Evolutionary conservation across 23 red algal genomes (phyloP).

Genomic region (Gracilaria domingensis): DNA sequence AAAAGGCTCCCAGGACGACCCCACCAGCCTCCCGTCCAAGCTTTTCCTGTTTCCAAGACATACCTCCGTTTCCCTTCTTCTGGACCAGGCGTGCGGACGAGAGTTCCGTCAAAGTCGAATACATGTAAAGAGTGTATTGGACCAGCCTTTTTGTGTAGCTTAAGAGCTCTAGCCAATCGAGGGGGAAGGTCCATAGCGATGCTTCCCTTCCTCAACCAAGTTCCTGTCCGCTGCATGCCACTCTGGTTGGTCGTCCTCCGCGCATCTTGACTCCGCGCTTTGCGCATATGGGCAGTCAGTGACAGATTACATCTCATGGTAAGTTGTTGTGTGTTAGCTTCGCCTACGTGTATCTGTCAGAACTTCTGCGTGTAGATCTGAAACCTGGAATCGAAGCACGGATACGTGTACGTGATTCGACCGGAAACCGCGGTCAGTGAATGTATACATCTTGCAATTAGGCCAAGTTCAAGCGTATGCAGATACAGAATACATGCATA

Average conservation of each 20-base stretch:
- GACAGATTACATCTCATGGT: no score
- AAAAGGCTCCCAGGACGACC: constrained; percentile 36
- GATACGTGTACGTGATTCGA: no score
- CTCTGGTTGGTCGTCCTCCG: background rate
- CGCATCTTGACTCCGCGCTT: background rate
- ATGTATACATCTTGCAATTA: background rate
- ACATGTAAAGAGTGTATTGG: constrained; percentile 65
- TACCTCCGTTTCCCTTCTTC: constrained; percentile 62
- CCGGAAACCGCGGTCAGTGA: background rate
- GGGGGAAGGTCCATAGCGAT: constrained; percentile 56
- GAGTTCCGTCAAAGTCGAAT: constrained; percentile 71
- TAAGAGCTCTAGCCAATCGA: constrained; percentile 18
- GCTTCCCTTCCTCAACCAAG: background rate
- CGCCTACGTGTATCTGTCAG: no score
- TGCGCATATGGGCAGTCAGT: background rate
- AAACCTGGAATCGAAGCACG: no score
- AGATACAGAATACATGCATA: background rate
- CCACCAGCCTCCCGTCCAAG: constrained; percentile 70
- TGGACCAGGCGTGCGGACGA: constrained; percentile 68
- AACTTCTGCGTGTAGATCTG: no score
- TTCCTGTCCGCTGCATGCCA: background rate
- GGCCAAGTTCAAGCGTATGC: background rate
- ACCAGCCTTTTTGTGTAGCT: constrained; percentile 42
- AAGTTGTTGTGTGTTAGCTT: no score
- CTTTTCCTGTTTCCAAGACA: constrained; percentile 36